Evolutionary conservation across 495 filamentous ascomycete species (phyloP).

Genomic region (Penicillium bialowiezense): DNA sequence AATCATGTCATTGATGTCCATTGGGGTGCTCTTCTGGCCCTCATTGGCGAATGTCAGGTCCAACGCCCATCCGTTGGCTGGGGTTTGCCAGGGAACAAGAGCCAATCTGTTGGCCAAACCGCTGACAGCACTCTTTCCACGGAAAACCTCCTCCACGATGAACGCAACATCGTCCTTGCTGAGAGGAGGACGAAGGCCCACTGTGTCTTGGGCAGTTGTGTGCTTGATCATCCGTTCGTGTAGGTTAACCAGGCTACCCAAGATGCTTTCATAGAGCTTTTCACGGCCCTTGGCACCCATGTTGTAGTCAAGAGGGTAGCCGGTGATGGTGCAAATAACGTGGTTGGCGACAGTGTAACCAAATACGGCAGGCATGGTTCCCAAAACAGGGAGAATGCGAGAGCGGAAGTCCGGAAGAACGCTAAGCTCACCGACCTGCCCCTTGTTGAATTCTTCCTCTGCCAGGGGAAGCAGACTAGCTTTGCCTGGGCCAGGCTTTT

Average conservation of each 20-base stretch:
- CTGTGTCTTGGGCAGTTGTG: slow-evolving; percentile 54
- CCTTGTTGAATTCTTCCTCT: slow-evolving; percentile 85
- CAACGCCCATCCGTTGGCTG: slow-evolving; percentile 48
- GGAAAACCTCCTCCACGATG: slow-evolving; percentile 84
- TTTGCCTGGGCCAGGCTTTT: slow-evolving; percentile 89
- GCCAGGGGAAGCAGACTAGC: slow-evolving; percentile 81
- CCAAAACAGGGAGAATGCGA: slow-evolving; percentile 88
- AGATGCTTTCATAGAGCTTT: slow-evolving; percentile 84
- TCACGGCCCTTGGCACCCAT: slow-evolving; percentile 72
- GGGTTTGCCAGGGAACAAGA: slow-evolving; percentile 71
- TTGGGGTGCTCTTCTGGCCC: slow-evolving; percentile 66
- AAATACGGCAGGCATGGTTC: slow-evolving; percentile 96
- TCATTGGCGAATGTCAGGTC: slow-evolving; percentile 43
- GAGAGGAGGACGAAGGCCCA: slow-evolving; percentile 74
- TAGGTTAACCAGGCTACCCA: slow-evolving; percentile 65
- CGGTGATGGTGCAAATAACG: slow-evolving; percentile 79
- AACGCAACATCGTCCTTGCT: slow-evolving; percentile 79
- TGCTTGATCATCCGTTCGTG: slow-evolving; percentile 69
- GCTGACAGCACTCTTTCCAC: slow-evolving; percentile 78
- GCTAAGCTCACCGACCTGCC: slow-evolving; percentile 81
- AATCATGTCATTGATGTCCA: slow-evolving; percentile 72
- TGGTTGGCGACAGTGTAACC: slow-evolving; percentile 89
- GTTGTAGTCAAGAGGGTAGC: slow-evolving; percentile 83
- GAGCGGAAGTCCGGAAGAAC: slow-evolving; percentile 90
- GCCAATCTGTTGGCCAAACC: slow-evolving; percentile 74